A percentile compares a stretch with the other conserved stretches of the same genome.
phyloP scores from a whole-genome alignment of 2,329 filamentous ascomycete species.

The Scolecobasidium constrictum region DNA sequence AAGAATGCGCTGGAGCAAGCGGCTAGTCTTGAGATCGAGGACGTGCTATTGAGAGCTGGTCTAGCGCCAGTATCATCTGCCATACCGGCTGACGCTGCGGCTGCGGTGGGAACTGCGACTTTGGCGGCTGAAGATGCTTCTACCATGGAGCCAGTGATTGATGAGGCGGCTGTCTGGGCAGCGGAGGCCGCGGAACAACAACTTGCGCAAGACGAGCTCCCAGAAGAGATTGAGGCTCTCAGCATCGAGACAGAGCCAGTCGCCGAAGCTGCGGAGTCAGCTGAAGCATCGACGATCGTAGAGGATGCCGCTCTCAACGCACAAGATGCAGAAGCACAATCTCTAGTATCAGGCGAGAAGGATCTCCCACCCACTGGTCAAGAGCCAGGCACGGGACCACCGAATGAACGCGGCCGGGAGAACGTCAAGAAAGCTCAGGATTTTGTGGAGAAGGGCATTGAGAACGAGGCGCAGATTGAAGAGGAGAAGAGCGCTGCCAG shows the following conservation, averaged over 20 bases:
- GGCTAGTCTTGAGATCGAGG: neutral
- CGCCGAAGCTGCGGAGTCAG: no score
- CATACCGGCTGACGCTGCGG: neutral
- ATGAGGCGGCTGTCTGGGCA: neutral
- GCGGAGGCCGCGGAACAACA: neutral
- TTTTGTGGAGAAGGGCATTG: constrained; percentile 1
- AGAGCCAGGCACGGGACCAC: neutral
- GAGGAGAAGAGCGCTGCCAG: neutral
- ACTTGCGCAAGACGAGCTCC: neutral
- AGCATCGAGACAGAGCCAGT: neutral
- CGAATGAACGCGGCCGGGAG: neutral
- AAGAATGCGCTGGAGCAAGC: neutral
- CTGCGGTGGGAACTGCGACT: neutral
- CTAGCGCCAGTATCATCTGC: neutral
- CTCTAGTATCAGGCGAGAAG: no score
- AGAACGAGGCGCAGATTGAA: constrained; percentile 6
- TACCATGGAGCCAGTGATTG: neutral
- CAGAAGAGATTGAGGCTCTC: no score
- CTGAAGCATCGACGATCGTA: no score
- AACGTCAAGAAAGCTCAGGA: neutral
- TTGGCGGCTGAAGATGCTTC: neutral
- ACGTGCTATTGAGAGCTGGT: neutral
- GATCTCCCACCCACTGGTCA: neutral
- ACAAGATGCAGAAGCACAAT: no score
- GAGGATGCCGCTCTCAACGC: no score